Evolutionary conservation across 768 basidiomycete species (phyloP).

Genomic region (Coprinopsis marcescibilis): DNA sequence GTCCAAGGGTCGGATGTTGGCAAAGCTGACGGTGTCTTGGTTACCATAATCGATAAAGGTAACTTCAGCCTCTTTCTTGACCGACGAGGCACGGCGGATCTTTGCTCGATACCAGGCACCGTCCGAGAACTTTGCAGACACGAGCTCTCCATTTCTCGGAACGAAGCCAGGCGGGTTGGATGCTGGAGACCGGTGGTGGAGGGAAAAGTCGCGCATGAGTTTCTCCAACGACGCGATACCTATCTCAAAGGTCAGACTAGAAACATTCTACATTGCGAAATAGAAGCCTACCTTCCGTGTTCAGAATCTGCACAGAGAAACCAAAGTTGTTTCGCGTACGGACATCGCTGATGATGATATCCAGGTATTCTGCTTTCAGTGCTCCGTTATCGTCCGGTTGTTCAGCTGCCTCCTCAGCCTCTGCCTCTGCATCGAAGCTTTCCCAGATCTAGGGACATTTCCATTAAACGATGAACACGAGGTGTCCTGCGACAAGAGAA

Average conservation of each 20-base stretch:
- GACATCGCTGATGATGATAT: constrained; percentile 89
- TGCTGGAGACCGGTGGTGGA: constrained; percentile 69
- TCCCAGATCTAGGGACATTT: constrained; percentile 77
- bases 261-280: constrained; percentile 1
- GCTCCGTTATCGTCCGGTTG: constrained; percentile 43
- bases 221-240: constrained; percentile 90
- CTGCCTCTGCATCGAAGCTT: constrained; percentile 69
- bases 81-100: constrained; percentile 76
- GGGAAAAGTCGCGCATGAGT: constrained; percentile 89
- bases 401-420: constrained; percentile 33
- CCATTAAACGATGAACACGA: background rate
- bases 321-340: constrained; percentile 65
- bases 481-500: constrained; percentile 4
- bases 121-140: constrained; percentile 93
- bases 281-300: constrained; percentile 66
- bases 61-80: constrained; percentile 93
- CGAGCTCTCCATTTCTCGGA: constrained; percentile 83
- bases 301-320: constrained; percentile 92
- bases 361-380: constrained; percentile 81
- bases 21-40: constrained; percentile 79
- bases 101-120: constrained; percentile 95
- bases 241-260: constrained; percentile 24
- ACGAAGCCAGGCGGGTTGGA: constrained; percentile 60
- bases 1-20: constrained; percentile 85
- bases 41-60: constrained; percentile 96